Percentiles rank a stretch among this genome's conserved stretches.
Evolutionary conservation across 2,329 filamentous ascomycete genomes (phyloP).

Genomic region (Alternaria solani): DNA sequence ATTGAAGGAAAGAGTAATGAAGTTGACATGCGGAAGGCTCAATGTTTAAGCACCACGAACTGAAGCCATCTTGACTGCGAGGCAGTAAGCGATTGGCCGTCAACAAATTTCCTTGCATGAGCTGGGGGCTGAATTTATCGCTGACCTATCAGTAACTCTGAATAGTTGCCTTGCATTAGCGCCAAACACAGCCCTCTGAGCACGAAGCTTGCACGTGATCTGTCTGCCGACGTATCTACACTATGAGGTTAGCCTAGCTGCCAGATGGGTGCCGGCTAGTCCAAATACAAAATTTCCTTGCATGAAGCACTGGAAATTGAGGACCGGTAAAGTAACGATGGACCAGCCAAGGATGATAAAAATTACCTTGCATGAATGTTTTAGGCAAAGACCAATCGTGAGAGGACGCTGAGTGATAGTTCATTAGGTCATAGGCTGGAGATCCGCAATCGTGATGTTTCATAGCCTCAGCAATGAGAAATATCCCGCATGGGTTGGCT

Average conservation of each 20-base stretch:
- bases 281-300: not conserved
- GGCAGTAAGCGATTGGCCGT: not conserved
- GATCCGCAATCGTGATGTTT: rapidly evolving
- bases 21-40: not conserved
- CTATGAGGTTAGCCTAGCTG: rapidly evolving
- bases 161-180: not conserved
- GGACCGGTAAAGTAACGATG: not conserved
- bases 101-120: not conserved
- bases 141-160: not conserved
- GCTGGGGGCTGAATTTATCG: not conserved
- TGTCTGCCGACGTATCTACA: not conserved
- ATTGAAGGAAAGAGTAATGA: not conserved
- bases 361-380: not conserved
- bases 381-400: not conserved
- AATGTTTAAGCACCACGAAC: not conserved
- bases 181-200: not conserved
- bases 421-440: not conserved
- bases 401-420: not conserved
- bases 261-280: not conserved
- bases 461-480: not conserved
- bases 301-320: not conserved
- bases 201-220: not conserved
- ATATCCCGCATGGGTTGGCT: not conserved
- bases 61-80: not conserved
- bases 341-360: not conserved